Percentiles rank a stretch among this genome's conserved stretches.
phyloP scores from a whole-genome alignment of 2,329 filamentous ascomycete genomes.

The Tolypocladium inflatum region DNA sequence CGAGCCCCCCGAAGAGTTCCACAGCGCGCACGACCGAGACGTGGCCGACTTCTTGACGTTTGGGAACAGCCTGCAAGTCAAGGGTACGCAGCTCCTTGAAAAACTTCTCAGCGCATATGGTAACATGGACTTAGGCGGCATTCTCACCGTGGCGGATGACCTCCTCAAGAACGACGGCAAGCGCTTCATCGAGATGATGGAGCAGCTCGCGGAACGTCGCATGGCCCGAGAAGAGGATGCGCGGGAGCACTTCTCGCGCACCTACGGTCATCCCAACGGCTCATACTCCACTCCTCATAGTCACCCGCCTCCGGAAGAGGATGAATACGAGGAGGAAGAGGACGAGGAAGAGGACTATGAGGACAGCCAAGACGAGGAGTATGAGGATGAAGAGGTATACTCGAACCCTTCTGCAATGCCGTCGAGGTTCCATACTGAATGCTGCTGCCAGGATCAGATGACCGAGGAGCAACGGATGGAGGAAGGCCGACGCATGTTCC shows the following conservation, averaged over 20 bases:
- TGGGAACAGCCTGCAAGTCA: slow-evolving; percentile 92
- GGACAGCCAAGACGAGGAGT: slow-evolving; percentile 54
- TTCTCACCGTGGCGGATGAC: slow-evolving; percentile 97
- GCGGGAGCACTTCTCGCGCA: slow-evolving; percentile 48
- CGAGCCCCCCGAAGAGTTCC: slow-evolving; percentile 59
- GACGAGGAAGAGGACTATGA: slow-evolving; percentile 52
- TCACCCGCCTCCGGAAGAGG: slow-evolving; percentile 68
- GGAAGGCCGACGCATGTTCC: slow-evolving; percentile 96
- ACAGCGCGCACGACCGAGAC: slow-evolving; percentile 52
- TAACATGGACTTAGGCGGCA: slow-evolving; percentile 65
- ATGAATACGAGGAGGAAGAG: slow-evolving; percentile 63
- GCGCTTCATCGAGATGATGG: slow-evolving; percentile 99
- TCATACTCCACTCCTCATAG: slow-evolving; percentile 52
- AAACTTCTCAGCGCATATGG: slow-evolving; percentile 33
- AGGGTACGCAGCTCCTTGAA: slow-evolving; percentile 51
- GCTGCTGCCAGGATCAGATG: slow-evolving; percentile 71
- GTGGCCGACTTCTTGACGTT: slow-evolving; percentile 92
- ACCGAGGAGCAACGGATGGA: slow-evolving; percentile 99
- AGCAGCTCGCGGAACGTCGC: slow-evolving; percentile 90
- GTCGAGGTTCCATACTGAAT: slow-evolving; percentile 31
- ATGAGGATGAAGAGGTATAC: slow-evolving; percentile 73
- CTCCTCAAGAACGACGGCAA: slow-evolving; percentile 97
- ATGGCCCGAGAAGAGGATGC: slow-evolving; percentile 96
- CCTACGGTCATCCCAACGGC: slow-evolving; percentile 52
- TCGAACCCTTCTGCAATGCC: slow-evolving; percentile 29